phyloP scores from a whole-genome alignment of 352 stramenopile species.

The Phytophthora sp. region DNA sequence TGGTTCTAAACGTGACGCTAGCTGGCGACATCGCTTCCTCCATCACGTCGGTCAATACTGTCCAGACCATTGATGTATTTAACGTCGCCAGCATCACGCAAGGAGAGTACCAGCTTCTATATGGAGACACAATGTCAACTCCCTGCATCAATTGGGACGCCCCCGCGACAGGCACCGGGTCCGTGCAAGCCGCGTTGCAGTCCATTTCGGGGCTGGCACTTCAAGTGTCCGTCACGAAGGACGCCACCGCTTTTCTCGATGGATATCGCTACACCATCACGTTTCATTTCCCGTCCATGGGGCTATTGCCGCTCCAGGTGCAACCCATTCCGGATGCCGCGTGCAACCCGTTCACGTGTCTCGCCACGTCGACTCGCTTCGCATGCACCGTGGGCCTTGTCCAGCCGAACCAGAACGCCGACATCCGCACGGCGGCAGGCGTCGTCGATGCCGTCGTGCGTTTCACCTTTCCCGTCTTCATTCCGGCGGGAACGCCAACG shows the following conservation, averaged over 20 bases:
- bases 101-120: slow-evolving; percentile 62
- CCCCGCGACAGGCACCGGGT: slow-evolving; percentile 28
- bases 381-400: slow-evolving; percentile 47
- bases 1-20: slow-evolving; percentile 42
- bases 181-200: slow-evolving; percentile 52
- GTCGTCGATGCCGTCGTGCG: slow-evolving; percentile 56
- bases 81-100: slow-evolving; percentile 51
- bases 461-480: slow-evolving; percentile 58
- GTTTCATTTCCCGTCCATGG: slow-evolving; percentile 60
- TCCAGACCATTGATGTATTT: slow-evolving; percentile 72
- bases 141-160: slow-evolving; percentile 69
- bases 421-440: slow-evolving; percentile 46
- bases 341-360: slow-evolving; percentile 52
- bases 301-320: slow-evolving; percentile 49
- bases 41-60: slow-evolving; percentile 38
- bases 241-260: slow-evolving; percentile 53
- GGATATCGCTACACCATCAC: slow-evolving; percentile 54
- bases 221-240: slow-evolving; percentile 44
- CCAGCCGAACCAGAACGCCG: slow-evolving; percentile 50
- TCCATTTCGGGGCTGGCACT: slow-evolving; percentile 46
- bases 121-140: slow-evolving; percentile 42
- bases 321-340: slow-evolving; percentile 6
- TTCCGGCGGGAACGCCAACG: slow-evolving; percentile 37
- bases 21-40: slow-evolving; percentile 42
- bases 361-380: slow-evolving; percentile 16